Evolutionary conservation across 805 yeast species (phyloP).

Genomic region (Blastobotrys peoriensis): DNA sequence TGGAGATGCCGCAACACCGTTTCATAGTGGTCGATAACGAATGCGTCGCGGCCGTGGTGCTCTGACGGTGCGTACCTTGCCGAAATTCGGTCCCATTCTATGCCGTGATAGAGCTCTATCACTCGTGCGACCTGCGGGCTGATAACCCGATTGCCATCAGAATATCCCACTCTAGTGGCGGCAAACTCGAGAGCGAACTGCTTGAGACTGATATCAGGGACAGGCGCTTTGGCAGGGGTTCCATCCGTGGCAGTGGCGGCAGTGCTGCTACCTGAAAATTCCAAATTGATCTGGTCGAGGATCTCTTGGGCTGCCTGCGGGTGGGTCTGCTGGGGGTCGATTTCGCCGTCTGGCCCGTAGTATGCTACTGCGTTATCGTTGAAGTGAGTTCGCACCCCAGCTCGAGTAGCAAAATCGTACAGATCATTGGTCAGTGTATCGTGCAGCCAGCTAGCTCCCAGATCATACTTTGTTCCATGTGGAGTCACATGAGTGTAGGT

Average conservation of each 20-base stretch:
- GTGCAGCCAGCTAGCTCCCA: slow-evolving; percentile 92
- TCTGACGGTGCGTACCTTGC: slow-evolving; percentile 63
- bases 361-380: slow-evolving; percentile 35
- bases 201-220: slow-evolving; percentile 34
- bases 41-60: slow-evolving; percentile 74
- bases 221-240: slow-evolving; percentile 17
- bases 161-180: slow-evolving; percentile 24
- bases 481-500: slow-evolving; percentile 34
- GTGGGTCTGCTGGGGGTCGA: slow-evolving; percentile 13
- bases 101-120: slow-evolving; percentile 77
- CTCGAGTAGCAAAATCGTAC: slow-evolving; percentile 43
- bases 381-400: slow-evolving; percentile 32
- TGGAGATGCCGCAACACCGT: slow-evolving; percentile 7
- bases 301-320: slow-evolving; percentile 48
- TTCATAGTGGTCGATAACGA: slow-evolving; percentile 56
- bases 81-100: slow-evolving; percentile 60
- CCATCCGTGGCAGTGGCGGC: too few species aligned
- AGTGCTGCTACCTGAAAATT: too few species aligned
- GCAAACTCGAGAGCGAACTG: slow-evolving; percentile 46
- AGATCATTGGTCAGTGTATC: slow-evolving; percentile 66
- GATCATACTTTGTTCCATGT: slow-evolving; percentile 42
- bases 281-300: slow-evolving; percentile 51
- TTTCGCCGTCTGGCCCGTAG: slow-evolving; percentile 26
- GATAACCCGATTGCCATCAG: slow-evolving; percentile 41
- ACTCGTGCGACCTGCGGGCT: slow-evolving; percentile 50